Base-by-base conservation (phyloP, 106 monocot genomes). In the Dendrobium officinale region DNA sequence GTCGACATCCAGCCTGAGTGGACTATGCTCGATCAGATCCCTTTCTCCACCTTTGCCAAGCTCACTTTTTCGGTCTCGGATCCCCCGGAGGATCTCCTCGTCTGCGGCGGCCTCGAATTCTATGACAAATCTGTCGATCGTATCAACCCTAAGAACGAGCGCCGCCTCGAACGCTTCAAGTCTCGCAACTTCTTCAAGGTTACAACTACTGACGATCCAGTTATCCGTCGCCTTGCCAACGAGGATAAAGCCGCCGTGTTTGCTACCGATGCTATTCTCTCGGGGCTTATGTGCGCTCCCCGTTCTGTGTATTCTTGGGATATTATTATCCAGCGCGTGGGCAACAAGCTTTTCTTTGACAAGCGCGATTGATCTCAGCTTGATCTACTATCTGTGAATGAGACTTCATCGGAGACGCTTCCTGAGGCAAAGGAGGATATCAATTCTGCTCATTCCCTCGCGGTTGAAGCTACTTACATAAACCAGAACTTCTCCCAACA, bases 401-500 rank as follows among this genome's bases (percentile, higher is more conserved):
- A 98, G 86, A 92, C 92, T 11, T 89, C 91, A 0, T 91, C 87
- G 81, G 97, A 98, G 81, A 75, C 85, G 0, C 92, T 98, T 41
- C 97, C 97, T 0, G 97, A 98, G 40, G 83, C 86, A 10, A 98
- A 98, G 89, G 97, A 98, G 67, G 97, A 98, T 73, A 94, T 98
- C 82, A 98, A 98, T 79, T 94, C 94, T 0, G 91, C 94, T 6
- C 87, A 90, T 80, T 94, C 94, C 13, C 89, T 98, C 9, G 85
- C 92, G 9, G 79, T 92, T 0, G 97, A 98, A 84, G 97, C 97
- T 33, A 94, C 94, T 44, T 92, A 92, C 84, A 85, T 94, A 82
- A 98, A 98, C 82, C 97, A 98, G 85, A 94, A 94, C 80, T 98
- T 98, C 83, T 88, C 97, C 4, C 97, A 98, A 82, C 97, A 98